phyloP scores from a whole-genome alignment of 768 basidiomycete genomes.

The Rhizopogon rudus region DNA sequence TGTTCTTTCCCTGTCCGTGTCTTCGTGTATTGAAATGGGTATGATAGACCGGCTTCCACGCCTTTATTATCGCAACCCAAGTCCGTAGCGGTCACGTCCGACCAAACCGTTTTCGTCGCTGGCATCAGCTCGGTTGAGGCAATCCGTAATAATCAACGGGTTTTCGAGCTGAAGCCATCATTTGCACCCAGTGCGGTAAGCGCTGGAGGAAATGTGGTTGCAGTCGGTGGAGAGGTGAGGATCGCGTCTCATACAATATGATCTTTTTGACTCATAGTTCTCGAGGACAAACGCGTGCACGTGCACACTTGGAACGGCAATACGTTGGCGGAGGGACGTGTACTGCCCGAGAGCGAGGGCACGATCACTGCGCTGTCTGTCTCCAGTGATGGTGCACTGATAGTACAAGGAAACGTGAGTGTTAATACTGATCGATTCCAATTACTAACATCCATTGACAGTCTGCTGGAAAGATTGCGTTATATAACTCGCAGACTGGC shows the following conservation, averaged over 20 bases:
- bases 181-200: constrained; percentile 57
- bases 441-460: constrained; percentile 24
- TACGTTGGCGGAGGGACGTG: constrained; percentile 46
- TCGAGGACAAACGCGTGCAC: constrained; percentile 69
- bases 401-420: constrained; percentile 86
- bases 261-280: constrained; percentile 1
- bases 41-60: constrained; percentile 44
- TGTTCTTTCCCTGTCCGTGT: constrained; percentile 19
- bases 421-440: background rate
- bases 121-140: constrained; percentile 49
- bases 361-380: constrained; percentile 72
- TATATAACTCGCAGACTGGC: constrained; percentile 1
- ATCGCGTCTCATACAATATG: background rate
- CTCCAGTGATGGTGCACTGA: constrained; percentile 66
- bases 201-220: constrained; percentile 46
- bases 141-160: constrained; percentile 63
- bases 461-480: constrained; percentile 75
- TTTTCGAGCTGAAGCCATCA: constrained; percentile 49
- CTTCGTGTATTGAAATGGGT: background rate
- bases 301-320: constrained; percentile 72
- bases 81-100: constrained; percentile 50
- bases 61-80: constrained; percentile 63
- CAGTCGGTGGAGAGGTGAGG: constrained; percentile 72
- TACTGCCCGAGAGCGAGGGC: constrained; percentile 66
- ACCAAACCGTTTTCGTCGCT: constrained; percentile 62